phyloP scores from a whole-genome alignment of 768 basidiomycete species.

The Mycena galopus region DNA sequence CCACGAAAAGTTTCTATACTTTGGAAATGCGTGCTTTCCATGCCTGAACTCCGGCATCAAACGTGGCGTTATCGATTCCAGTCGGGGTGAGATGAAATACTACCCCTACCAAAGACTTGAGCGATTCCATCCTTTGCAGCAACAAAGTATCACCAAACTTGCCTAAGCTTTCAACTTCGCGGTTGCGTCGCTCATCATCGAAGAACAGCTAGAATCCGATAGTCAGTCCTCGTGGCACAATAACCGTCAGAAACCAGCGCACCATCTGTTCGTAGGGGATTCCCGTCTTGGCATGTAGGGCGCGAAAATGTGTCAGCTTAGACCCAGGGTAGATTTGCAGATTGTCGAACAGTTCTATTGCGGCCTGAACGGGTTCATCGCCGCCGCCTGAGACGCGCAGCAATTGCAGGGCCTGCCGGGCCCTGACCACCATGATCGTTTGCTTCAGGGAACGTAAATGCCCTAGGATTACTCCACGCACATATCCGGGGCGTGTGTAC shows the following conservation, averaged over 20 bases:
- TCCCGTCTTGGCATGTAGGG: conserved; percentile 77
- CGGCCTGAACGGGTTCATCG: conserved; percentile 52
- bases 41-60: conserved; percentile 75
- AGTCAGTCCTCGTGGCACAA: background rate
- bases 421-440: conserved; percentile 57
- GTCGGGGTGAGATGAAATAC: conserved; percentile 81
- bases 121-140: background rate
- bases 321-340: conserved; percentile 85
- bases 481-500: conserved; percentile 79
- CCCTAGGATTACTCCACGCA: conserved; percentile 53
- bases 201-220: conserved; percentile 67
- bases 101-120: conserved; percentile 65
- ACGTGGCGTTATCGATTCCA: conserved; percentile 72
- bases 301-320: conserved; percentile 85
- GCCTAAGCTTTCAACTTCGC: conserved; percentile 74
- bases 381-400: conserved; percentile 64
- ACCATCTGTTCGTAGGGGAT: conserved; percentile 89
- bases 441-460: background rate
- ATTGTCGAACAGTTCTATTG: conserved; percentile 75
- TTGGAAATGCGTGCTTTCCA: conserved; percentile 59
- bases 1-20: background rate
- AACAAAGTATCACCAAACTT: conserved; percentile 18
- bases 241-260: conserved; percentile 22
- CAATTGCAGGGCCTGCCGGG: conserved; percentile 78
- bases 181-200: conserved; percentile 77